Percentiles rank a stretch among this genome's conserved stretches.
Evolutionary conservation across 345 rosid species (phyloP).

Genomic region (Camelina hispida): DNA sequence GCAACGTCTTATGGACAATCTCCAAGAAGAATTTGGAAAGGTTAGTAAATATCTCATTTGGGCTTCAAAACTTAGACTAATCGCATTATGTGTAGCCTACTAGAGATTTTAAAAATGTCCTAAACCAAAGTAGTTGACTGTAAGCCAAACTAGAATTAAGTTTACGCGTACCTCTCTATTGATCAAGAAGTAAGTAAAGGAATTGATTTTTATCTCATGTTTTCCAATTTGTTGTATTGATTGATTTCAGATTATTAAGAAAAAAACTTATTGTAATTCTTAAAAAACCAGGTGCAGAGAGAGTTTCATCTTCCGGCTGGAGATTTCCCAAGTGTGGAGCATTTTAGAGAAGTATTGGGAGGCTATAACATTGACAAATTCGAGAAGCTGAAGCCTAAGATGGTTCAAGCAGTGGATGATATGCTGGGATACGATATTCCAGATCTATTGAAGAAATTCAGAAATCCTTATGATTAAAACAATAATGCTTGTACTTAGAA

Average conservation of each 20-base stretch:
- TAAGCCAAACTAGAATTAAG: background rate
- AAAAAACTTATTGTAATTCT: background rate
- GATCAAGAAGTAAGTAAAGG: background rate
- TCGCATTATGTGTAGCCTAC: background rate
- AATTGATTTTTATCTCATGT: too few relatives aligned
- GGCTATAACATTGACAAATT: constrained; percentile 80
- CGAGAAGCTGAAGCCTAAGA: constrained; percentile 83
- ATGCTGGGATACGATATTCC: constrained; percentile 94
- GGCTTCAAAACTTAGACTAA: background rate
- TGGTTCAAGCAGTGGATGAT: constrained; percentile 89
- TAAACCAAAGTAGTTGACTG: background rate
- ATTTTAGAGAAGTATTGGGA: constrained; percentile 69
- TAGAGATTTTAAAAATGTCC: background rate
- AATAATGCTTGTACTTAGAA: background rate
- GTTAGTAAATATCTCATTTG: constrained; percentile 35
- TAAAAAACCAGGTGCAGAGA: constrained; percentile 67
- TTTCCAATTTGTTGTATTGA: background rate
- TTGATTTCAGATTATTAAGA: background rate
- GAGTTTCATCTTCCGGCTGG: constrained; percentile 82
- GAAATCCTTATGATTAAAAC: constrained; percentile 73
- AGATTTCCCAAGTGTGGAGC: constrained; percentile 85
- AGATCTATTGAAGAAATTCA: constrained; percentile 79
- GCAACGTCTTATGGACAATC: constrained; percentile 76
- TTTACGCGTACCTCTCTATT: background rate
- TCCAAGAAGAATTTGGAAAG: constrained; percentile 82